phyloP scores from a whole-genome alignment of 2,329 filamentous ascomycete genomes.

The Nothopassalora personata region DNA sequence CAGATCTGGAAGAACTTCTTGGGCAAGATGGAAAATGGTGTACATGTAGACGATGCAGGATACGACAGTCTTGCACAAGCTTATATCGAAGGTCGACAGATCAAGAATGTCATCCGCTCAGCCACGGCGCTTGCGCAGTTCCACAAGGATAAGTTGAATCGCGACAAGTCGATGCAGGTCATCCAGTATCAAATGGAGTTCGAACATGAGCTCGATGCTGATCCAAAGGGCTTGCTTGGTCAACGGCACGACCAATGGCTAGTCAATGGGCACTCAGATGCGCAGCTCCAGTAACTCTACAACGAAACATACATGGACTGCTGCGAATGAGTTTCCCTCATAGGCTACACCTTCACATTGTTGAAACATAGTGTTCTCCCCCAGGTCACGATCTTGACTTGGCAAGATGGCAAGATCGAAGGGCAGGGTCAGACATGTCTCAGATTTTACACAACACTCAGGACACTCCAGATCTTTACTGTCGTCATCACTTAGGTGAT shows the following conservation, averaged over 20 bases:
- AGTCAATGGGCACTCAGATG: no score
- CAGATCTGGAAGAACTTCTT: slow-evolving; percentile 27
- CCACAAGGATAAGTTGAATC: slow-evolving; percentile 19
- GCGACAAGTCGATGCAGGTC: slow-evolving; percentile 24
- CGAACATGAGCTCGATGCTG: slow-evolving; percentile 21
- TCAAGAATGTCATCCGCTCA: slow-evolving; percentile 29
- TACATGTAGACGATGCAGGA: slow-evolving; percentile 17
- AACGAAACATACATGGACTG: no score
- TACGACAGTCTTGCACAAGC: slow-evolving; percentile 19
- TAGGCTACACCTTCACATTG: no score
- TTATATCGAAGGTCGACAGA: slow-evolving; percentile 28
- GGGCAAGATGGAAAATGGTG: slow-evolving; percentile 7
- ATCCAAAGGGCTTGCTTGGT: neutral
- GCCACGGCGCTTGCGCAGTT: slow-evolving; percentile 26
- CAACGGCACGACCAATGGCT: neutral
- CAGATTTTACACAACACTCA: neutral
- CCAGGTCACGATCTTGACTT: neutral
- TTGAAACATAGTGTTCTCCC: no score
- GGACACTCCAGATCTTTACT: neutral
- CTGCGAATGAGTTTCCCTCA: no score
- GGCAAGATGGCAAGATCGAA: neutral
- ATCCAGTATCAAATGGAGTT: slow-evolving; percentile 26
- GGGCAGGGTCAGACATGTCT: neutral
- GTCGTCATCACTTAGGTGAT: neutral
- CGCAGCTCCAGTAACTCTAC: no score